Percentiles rank a stretch among this genome's conserved stretches.
These are phyloP conservation scores for Adansonia rubrostipa DNA, from an alignment of 441 rosid species.

Conservation along the genomic window DNA sequence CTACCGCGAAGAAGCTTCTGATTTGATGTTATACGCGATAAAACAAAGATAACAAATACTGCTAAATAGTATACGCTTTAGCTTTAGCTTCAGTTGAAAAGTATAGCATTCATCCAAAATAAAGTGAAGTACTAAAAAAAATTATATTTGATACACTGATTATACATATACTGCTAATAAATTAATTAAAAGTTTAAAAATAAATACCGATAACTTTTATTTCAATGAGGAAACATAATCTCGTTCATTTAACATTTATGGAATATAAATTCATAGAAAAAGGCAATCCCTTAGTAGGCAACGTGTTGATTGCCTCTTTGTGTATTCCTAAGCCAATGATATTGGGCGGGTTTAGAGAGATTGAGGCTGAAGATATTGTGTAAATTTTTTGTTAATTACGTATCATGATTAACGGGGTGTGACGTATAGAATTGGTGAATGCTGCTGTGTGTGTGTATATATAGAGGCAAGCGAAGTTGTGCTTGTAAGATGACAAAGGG, in stretches of 20 bases:
- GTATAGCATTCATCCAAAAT: not conserved
- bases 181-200: too few relatives aligned
- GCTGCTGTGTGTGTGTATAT: not conserved
- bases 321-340: too few relatives aligned
- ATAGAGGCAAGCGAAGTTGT: not conserved
- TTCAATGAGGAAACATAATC: too few relatives aligned
- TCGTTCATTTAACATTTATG: too few relatives aligned
- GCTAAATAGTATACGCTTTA: not conserved
- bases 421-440: too few relatives aligned
- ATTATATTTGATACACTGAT: too few relatives aligned
- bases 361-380: too few relatives aligned
- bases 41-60: not conserved
- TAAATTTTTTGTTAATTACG: too few relatives aligned
- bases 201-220: too few relatives aligned
- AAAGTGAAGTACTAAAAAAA: not conserved
- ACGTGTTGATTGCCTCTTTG: too few relatives aligned
- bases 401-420: conserved; percentile 13
- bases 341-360: too few relatives aligned
- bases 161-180: too few relatives aligned
- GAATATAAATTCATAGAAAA: not conserved
- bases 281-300: not conserved
- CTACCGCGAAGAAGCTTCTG: not conserved
- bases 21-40: not conserved
- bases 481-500: not conserved
- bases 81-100: not conserved